Evolutionary conservation across 1,139 yeast species (phyloP).

Genomic region (Eremothecium sinecaudum): DNA sequence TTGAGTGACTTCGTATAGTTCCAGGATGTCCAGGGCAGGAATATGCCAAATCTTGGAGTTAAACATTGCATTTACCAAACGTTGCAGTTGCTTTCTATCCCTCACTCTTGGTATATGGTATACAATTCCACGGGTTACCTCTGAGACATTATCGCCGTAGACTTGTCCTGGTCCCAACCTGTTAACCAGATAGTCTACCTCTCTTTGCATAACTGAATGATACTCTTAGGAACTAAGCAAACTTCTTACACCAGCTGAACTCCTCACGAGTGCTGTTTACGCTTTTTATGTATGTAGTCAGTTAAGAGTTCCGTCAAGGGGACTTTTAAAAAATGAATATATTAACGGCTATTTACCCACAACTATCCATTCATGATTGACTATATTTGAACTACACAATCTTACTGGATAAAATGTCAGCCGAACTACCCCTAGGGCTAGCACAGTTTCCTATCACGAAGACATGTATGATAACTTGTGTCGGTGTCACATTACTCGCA

Average conservation of each 20-base stretch:
- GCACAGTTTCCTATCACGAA: constrained; percentile 24
- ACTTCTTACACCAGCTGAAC: too few relatives aligned
- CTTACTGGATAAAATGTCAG: constrained; percentile 25
- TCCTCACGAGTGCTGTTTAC: too few relatives aligned
- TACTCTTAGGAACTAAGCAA: too few relatives aligned
- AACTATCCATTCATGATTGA: too few relatives aligned
- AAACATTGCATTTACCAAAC: constrained; percentile 14
- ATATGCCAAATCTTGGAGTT: constrained; percentile 11
- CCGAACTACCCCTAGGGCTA: constrained; percentile 26
- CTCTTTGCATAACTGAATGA: too few relatives aligned
- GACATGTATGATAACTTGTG: constrained; percentile 21
- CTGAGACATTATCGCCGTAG: not conserved
- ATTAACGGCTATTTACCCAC: too few relatives aligned
- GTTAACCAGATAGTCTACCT: not conserved
- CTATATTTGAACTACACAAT: too few relatives aligned
- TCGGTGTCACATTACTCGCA: constrained; percentile 23
- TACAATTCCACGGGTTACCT: constrained; percentile 16
- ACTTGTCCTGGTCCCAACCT: not conserved
- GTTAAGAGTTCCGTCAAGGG: too few relatives aligned
- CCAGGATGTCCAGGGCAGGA: constrained; percentile 10
- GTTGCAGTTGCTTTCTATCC: constrained; percentile 9
- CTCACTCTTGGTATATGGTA: constrained; percentile 24
- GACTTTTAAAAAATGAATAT: too few relatives aligned
- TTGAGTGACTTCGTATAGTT: constrained; percentile 16
- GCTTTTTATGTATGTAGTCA: too few relatives aligned